Evolutionary conservation across 2,329 filamentous ascomycete genomes (phyloP), one percentile per base, ranked within the genome.

Genomic region (Ophiostoma piceae): DNA sequence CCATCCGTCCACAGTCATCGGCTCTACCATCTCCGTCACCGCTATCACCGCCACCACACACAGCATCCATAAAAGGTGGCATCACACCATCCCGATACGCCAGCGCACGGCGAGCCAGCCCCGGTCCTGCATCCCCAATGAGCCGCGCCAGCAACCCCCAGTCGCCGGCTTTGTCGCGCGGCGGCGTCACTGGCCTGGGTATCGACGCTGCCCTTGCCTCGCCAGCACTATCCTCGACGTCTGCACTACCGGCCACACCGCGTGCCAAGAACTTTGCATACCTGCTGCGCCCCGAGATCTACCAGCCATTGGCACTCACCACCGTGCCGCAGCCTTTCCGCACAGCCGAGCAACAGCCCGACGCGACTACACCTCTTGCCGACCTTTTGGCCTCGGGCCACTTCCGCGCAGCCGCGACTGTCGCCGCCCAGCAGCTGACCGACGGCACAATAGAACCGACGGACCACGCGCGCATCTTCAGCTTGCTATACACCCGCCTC

Each of bases 221-320:
- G 16, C 51, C 29, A 19, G 29, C 32, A 16, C 19, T 47, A 12
- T 6, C n/a, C 22, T 26, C 37, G n/a, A 12, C 7, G 11, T 41
- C 64, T 7, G 64, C 64, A 8, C 3, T 16, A n/a, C 32, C 54
- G 0, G 60, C 66, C 0, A 26, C 32, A 4, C 68, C 68, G 32
- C 70, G 65, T 6, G 35, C 82, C 47, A 90, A 91, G 75, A 90
- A 96, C 80, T 91, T 97, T 74, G 87, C 89, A 22, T 94, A 90
- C 77, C 87, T 97, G 65, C 85, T 95, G 12, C 87, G 89, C 26
- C 89, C 92, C 2, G 87, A 92, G 73, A 90, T 94, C 70, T 97
- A 94, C 81, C 94, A 97, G 77, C 88, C 90, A 1, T 83, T 97
- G 32, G 88, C 90, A 0, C 85, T 85, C 19, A 83, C 87, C 64